A percentile compares a stretch with the other conserved stretches of the same genome.
Conservation (phyloP, 2,329 filamentous ascomycete genomes). For the Colletotrichum acutatum region DNA sequence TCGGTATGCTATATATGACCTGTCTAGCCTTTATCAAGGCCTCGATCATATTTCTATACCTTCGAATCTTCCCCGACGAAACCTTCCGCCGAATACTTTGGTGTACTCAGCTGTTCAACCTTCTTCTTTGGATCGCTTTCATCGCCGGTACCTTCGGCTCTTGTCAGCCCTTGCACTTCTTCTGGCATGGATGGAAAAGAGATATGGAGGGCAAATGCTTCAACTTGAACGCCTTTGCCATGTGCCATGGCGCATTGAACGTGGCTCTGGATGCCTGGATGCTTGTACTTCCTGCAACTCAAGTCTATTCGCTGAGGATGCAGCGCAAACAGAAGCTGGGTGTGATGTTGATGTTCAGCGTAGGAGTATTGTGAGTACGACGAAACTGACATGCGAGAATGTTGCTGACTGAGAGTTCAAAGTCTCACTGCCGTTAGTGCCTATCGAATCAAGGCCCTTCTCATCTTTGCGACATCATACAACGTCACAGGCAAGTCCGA, state of each 20-base stretch:
- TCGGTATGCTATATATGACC: conserved; percentile 47
- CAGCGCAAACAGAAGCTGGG: conserved; percentile 48
- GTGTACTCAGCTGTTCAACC: conserved; percentile 34
- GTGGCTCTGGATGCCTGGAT: conserved; percentile 57
- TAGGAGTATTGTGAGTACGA: conserved; percentile 39
- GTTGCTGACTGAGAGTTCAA: background rate
- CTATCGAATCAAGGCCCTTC: conserved; percentile 14
- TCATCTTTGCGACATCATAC: conserved; percentile 9
- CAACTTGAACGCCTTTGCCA: conserved; percentile 50
- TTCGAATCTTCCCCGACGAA: conserved; percentile 47
- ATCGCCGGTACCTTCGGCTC: conserved; percentile 49
- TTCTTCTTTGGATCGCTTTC: conserved; percentile 38
- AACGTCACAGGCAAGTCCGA: conserved; percentile 24
- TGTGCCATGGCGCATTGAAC: conserved; percentile 53
- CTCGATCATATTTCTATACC: conserved; percentile 50
- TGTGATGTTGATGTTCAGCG: conserved; percentile 50
- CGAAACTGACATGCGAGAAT: no score
- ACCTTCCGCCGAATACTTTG: conserved; percentile 40
- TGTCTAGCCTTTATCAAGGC: conserved; percentile 48
- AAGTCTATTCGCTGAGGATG: conserved; percentile 45
- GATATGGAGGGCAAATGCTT: conserved; percentile 45
- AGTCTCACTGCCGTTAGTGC: conserved; percentile 30
- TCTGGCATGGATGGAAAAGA: conserved; percentile 53
- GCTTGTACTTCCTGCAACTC: conserved; percentile 53
- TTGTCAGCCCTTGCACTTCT: conserved; percentile 53